Base-by-base conservation (phyloP, 2,329 filamentous ascomycete genomes). In the Penicillium sp. region DNA sequence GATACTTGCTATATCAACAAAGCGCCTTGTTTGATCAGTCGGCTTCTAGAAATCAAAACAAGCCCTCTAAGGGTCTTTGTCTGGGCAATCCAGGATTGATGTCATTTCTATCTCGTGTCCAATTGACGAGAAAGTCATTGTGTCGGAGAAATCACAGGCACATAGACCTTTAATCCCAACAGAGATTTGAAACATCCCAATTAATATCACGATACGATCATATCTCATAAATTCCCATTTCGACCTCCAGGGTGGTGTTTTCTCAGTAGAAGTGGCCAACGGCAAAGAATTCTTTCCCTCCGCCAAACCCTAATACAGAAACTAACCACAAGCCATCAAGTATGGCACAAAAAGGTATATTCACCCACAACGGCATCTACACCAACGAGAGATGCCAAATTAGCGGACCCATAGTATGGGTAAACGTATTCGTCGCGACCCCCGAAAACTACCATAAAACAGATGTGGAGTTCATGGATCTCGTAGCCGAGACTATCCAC, bases 341-440 rank as follows among this genome's bases (percentile, higher is more conserved):
- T 17, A 39, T 29, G 48, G 13, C n/a, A 17, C 49, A 52, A 23
- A 19, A 44, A 52, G 49, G 38, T 44, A 44, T 52, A 27, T 52
- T 52, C 27, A 52, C 21, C 9, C 29, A 8, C 6, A 25, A 52
- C 9, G 49, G 38, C 4, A 15, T 33, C 19, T 44, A 43, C 27
- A 44, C 12, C 1, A 27, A 44, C 3, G 49, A 52, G 17, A 52
- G 17, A 23, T 52, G 49, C 12, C 13, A 17, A 19, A 52, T 52
- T 15, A 6, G 15, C 1, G 49, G 38, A 15, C 38, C 49, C 2
- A 31, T 52, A 25, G 19, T 52, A 44, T 52, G 49, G 49, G 38
- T 52, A n/a, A 52, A 52, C 10, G 38, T 52, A 25, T 44, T 52
- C 15, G 15, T 52, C 15, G 49, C 38, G 2, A 52, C 27, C 4